Evolutionary conservation across 2,329 filamentous ascomycete species (phyloP), one percentile per base, ranked within the genome.

Genomic region (Alternaria rosae): DNA sequence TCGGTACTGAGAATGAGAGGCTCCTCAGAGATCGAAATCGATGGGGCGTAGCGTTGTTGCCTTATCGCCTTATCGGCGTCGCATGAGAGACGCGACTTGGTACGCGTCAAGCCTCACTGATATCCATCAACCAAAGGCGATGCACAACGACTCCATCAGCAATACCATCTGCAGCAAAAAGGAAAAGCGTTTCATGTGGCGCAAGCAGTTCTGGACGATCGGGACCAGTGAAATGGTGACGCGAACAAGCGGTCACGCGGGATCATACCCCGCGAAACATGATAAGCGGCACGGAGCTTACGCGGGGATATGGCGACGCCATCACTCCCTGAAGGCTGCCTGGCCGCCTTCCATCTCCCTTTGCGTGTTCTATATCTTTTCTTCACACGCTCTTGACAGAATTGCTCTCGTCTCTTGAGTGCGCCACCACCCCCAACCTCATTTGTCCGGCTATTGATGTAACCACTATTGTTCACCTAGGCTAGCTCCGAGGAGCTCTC

Each of bases 231-330:
- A 15, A 58, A 48, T 45, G 54, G 43, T 59, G 61, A 67, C 59
- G 67, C 55, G 64, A 64, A 64, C 59, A 65, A 61, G 61, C 56
- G 61, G 59, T 69, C 69, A 71, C 63, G 70, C 64, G 70, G 60
- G 38, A 57, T 44, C 42, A 54, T 72, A 69, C 70, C 70, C 70
- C 70, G 70, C 69, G 64, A 65, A 65, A 62, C 58, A 58, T 66
- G 68, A 72, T 71, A 72, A 67, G 68, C 58, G 61, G 63, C 54
- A 30, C 64, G 66, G 67, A 72, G 68, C 70, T 70, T 63, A 62
- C 62, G 68, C 67, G 68, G 69, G 67, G 66, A 64, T 67, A 70
- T 52, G 65, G 64, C 65, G 41, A 57, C 47, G 55, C 59, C 65
- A 54, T 62, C 54, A 47, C 54, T 41, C 61, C 56, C 57, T 54